Evolutionary conservation across 2,329 filamentous ascomycete species (phyloP).

Genomic region (Hortaea sp.): DNA sequence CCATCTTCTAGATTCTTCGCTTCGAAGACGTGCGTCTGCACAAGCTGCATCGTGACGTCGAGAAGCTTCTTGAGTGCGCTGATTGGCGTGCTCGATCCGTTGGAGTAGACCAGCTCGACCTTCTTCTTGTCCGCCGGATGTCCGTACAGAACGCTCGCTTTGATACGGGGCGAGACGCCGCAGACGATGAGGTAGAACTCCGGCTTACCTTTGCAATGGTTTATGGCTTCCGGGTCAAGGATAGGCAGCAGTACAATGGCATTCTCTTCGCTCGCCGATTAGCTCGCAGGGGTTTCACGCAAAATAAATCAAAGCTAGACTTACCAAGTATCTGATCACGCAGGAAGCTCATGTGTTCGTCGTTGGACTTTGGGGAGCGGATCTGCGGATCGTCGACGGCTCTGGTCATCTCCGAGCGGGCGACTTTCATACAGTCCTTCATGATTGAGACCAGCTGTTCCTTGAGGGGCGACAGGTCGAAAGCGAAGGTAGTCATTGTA

Average conservation of each 20-base stretch:
- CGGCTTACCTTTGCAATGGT: not conserved
- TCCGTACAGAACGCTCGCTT: not conserved
- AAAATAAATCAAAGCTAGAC: not conserved
- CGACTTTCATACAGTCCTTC: not conserved
- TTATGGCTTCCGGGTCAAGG: not conserved
- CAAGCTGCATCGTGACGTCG: not conserved
- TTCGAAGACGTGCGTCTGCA: not conserved
- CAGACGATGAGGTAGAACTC: not conserved
- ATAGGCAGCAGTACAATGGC: not conserved
- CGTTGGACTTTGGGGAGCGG: not conserved
- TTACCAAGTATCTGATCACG: not conserved
- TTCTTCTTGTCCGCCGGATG: not conserved
- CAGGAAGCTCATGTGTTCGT: not conserved
- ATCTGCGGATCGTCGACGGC: not conserved
- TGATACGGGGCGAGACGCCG: not conserved
- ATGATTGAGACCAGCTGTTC: not conserved
- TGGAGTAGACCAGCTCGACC: not conserved
- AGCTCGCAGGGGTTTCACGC: not conserved
- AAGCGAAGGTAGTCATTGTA: no score
- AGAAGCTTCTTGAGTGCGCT: not conserved
- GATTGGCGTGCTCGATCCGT: not conserved
- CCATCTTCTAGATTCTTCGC: not conserved
- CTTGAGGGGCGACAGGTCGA: not conserved
- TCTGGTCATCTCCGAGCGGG: not conserved
- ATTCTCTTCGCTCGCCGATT: not conserved